Percentiles rank a stretch among this genome's conserved stretches.
Evolutionary conservation across 352 stramenopile genomes (phyloP).

Genomic region (Plasmopara viticola): DNA sequence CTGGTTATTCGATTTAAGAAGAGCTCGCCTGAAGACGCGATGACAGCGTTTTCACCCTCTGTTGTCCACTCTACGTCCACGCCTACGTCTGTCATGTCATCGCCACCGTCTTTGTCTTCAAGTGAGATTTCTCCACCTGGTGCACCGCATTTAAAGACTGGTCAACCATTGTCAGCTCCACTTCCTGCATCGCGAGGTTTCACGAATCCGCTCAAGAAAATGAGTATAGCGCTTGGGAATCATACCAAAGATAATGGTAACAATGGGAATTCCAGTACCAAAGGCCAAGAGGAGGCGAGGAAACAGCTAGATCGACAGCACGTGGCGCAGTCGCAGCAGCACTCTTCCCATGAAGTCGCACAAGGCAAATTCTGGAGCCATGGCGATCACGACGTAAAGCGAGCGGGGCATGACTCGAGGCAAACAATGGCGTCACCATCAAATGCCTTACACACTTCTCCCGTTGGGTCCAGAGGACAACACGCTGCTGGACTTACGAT

Average conservation of each 20-base stretch:
- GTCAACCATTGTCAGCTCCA: conserved; percentile 13
- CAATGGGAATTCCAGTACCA: conserved; percentile 25
- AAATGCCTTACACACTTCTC: conserved; percentile 14
- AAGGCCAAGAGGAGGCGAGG: conserved; percentile 27
- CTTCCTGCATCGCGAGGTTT: conserved; percentile 37
- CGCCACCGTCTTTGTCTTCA: conserved; percentile 10
- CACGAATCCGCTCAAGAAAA: conserved; percentile 59
- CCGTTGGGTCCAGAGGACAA: conserved; percentile 13
- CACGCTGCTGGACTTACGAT: conserved; percentile 16
- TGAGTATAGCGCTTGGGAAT: conserved; percentile 33
- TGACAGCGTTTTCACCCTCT: conserved; percentile 18
- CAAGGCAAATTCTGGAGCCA: conserved; percentile 24
- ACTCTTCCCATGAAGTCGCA: conserved; percentile 10
- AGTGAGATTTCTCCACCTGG: conserved; percentile 11
- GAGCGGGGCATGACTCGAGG: conserved; percentile 23
- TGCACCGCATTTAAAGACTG: conserved; percentile 18
- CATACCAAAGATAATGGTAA: conserved; percentile 39
- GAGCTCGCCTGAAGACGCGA: conserved; percentile 35
- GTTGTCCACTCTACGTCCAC: conserved; percentile 22
- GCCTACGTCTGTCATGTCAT: conserved; percentile 14
- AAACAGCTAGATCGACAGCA: conserved; percentile 19
- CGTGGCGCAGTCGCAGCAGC: conserved; percentile 15
- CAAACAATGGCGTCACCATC: conserved; percentile 12
- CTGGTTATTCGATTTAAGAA: conserved; percentile 84
- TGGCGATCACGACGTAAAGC: conserved; percentile 37